Conservation (phyloP, 768 basidiomycete genomes). For the Suillus variegatus region DNA sequence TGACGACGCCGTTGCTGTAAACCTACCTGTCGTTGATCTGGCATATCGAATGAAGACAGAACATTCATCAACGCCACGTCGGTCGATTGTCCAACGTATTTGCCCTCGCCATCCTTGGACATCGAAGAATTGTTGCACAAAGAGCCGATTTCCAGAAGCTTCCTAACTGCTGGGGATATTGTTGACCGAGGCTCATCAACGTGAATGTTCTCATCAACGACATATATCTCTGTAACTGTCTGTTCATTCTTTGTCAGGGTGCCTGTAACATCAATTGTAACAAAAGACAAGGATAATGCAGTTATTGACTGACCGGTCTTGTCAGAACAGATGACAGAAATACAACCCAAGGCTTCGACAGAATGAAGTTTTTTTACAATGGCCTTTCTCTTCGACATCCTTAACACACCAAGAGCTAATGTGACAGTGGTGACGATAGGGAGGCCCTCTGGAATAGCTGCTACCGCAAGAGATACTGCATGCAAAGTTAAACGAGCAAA, state of each 20-base stretch:
- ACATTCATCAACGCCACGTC: conserved; percentile 91
- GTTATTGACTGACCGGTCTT: conserved; percentile 71
- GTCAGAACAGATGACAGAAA: conserved; percentile 97
- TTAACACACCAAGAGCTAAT: conserved; percentile 87
- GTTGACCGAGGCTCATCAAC: conserved; percentile 53
- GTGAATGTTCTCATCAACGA: conserved; percentile 77
- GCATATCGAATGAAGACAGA: conserved; percentile 60
- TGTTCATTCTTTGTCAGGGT: conserved; percentile 96
- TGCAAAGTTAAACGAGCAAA: conserved; percentile 16
- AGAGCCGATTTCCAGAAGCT: conserved; percentile 79
- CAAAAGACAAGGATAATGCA: not conserved
- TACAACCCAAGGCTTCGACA: conserved; percentile 90
- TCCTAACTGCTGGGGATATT: conserved; percentile 66
- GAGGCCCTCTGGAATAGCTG: conserved; percentile 95
- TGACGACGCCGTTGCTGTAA: not conserved
- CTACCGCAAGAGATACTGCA: conserved; percentile 94
- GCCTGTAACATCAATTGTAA: conserved; percentile 39
- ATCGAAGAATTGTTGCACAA: conserved; percentile 87
- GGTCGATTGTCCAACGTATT: conserved; percentile 84
- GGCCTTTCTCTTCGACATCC: conserved; percentile 94
- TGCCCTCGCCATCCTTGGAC: conserved; percentile 64
- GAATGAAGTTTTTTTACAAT: conserved; percentile 97
- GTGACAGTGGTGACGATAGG: conserved; percentile 98
- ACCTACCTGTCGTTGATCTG: conserved; percentile 73
- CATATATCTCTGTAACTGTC: conserved; percentile 87